Evolutionary conservation across 2,329 filamentous ascomycete genomes (phyloP).

Genomic region (Trichoderma cornu-damae): DNA sequence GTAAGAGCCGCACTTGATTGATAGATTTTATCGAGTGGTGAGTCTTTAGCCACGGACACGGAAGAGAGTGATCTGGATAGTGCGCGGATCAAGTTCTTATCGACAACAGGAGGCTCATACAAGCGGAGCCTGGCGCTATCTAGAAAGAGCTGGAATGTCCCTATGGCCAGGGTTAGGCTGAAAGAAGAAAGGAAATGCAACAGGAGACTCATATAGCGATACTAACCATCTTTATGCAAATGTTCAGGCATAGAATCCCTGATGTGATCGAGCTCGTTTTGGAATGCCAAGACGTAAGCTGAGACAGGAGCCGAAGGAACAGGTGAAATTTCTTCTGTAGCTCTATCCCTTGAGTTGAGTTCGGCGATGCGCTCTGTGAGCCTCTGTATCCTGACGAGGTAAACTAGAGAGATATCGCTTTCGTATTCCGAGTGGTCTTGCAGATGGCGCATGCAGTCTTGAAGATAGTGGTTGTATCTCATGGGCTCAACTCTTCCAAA

Average conservation of each 20-base stretch:
- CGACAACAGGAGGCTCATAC: constrained; percentile 44
- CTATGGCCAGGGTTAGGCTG: constrained; percentile 25
- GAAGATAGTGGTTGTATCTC: constrained; percentile 48
- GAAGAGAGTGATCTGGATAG: constrained; percentile 41
- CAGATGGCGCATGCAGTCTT: constrained; percentile 45
- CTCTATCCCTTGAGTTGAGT: constrained; percentile 34
- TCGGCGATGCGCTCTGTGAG: constrained; percentile 47
- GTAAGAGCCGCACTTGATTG: constrained; percentile 44
- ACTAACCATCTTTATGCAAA: constrained; percentile 38
- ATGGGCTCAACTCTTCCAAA: constrained; percentile 44
- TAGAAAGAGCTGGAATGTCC: constrained; percentile 37
- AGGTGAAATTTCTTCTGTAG: constrained; percentile 31
- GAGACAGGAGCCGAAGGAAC: constrained; percentile 39
- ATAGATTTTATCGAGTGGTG: constrained; percentile 47
- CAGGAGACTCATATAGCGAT: not conserved
- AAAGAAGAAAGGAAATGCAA: no score
- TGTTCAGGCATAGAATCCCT: constrained; percentile 32
- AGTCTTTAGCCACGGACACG: constrained; percentile 34
- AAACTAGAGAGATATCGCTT: constrained; percentile 43
- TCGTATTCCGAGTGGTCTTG: constrained; percentile 41
- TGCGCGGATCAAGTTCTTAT: constrained; percentile 37
- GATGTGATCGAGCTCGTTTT: constrained; percentile 42
- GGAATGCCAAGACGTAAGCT: constrained; percentile 44
- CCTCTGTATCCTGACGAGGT: constrained; percentile 46
- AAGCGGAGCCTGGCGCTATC: constrained; percentile 40